Base-by-base conservation (phyloP, 2,329 filamentous ascomycete species). In the Blumeria graminis region DNA sequence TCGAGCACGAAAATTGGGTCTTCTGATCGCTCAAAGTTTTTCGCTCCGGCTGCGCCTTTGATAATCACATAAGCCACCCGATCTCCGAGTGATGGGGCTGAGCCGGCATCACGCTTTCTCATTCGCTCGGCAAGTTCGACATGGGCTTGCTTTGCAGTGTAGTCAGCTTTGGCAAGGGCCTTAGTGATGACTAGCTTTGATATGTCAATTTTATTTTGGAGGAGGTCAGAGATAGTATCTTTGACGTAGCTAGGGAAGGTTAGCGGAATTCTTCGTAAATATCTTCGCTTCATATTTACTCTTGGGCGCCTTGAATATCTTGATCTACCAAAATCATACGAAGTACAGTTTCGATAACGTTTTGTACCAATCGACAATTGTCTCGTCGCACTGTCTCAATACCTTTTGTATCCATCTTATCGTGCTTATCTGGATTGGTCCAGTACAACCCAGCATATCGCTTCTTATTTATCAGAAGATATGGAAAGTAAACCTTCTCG, bases 341-440 rank as follows among this genome's bases (percentile, higher is more conserved):
- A 61, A 98, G 71, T 22, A 94, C 90, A 57, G 92, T 96, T 69
- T 98, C 92, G 64, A 98, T 96, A 58, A 96, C 92, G 3, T 85
- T 95, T 69, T 96, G 90, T 14, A 96, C 92, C 58, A 98, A 72
- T 55, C 92, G 75, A 67, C 92, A 98, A 67, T 98, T 98, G 69
- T 98, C 92, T 75, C 92, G 77, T 62, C 92, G 83, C 51, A 98
- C 93, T 3, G 92, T 98, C 70, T 98, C 92, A 62, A 98, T 96
- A 75, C 92, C 92, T 69, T 98, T 98, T 58, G 87, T 96, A 69
- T 98, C 92, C 93, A 98, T 98, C 74, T 96, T 98, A 76, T 98
- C 93, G 68, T 84, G 92, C 69, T 94, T 95, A 45, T 90, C 78
- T 0, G 90, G 80, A 62, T 84, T 92, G 5, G 92, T 98, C 89